Conservation (phyloP, 805 yeast genomes). For the Saccharomycopsis sp. region DNA sequence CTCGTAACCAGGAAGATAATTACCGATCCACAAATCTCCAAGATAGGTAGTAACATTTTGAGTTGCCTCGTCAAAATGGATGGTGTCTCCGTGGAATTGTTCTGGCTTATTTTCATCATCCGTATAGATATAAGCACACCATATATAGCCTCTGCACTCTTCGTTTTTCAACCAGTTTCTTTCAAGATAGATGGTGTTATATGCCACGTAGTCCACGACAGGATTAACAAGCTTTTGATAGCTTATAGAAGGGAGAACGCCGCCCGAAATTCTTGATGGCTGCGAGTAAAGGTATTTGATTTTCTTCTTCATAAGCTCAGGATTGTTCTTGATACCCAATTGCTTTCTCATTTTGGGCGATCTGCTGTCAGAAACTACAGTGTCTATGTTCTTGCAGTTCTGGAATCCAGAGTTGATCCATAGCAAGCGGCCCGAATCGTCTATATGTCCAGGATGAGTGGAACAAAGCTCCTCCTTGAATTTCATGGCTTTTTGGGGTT, state of each 20-base stretch:
- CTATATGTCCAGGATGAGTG: conserved; percentile 55
- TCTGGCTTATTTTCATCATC: conserved; percentile 7
- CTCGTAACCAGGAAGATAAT: conserved; percentile 11
- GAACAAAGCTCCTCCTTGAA: conserved; percentile 41
- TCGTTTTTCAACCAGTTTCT: conserved; percentile 33
- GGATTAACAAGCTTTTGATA: conserved; percentile 21
- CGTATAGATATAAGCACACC: conserved; percentile 37
- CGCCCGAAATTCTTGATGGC: conserved; percentile 31
- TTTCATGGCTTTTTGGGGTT: conserved; percentile 3
- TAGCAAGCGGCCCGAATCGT: conserved; percentile 27
- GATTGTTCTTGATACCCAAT: conserved; percentile 17
- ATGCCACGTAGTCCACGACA: conserved; percentile 14
- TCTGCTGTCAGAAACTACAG: conserved; percentile 33
- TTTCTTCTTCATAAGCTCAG: conserved; percentile 4
- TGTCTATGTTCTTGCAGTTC: conserved; percentile 41
- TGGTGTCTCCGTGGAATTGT: conserved; percentile 22
- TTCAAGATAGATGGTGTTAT: conserved; percentile 28
- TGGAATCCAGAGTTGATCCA: conserved; percentile 71
- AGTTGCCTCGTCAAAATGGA: conserved; percentile 25
- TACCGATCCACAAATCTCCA: conserved; percentile 27
- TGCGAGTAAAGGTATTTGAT: conserved; percentile 22
- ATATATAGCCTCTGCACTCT: conserved; percentile 35
- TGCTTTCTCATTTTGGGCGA: conserved; percentile 27
- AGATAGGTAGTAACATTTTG: conserved; percentile 24
- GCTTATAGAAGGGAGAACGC: conserved; percentile 35